phyloP scores from a whole-genome alignment of 768 basidiomycete species.

The Tylopilus intermedius region DNA sequence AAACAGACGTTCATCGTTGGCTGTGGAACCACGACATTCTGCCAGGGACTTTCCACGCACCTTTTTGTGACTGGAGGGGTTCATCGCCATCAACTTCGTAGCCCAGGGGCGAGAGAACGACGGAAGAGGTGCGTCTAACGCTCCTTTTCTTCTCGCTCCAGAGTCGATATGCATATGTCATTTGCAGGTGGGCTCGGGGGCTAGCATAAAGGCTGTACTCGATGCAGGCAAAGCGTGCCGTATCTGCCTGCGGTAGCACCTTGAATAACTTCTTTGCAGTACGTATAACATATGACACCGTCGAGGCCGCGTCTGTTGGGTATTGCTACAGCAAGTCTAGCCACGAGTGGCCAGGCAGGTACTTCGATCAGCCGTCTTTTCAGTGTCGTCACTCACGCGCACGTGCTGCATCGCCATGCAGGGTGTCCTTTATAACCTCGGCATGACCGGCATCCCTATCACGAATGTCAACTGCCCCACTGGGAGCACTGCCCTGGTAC shows the following conservation, averaged over 20 bases:
- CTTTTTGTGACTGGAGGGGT: neutral
- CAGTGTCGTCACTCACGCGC: neutral
- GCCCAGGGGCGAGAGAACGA: constrained; percentile 61
- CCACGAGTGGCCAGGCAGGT: constrained; percentile 59
- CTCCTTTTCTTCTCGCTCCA: neutral
- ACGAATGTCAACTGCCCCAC: constrained; percentile 82
- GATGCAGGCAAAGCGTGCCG: constrained; percentile 55
- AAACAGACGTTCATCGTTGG: constrained; percentile 58
- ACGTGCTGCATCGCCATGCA: constrained; percentile 23
- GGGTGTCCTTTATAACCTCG: constrained; percentile 75
- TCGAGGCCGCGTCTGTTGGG: constrained; percentile 69
- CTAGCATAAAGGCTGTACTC: constrained; percentile 76
- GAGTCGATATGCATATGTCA: neutral
- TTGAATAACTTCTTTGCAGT: constrained; percentile 31
- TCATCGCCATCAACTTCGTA: constrained; percentile 20
- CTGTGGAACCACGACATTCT: constrained; percentile 72
- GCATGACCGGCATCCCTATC: constrained; percentile 76
- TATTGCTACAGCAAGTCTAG: constrained; percentile 71
- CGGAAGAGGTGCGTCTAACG: constrained; percentile 50
- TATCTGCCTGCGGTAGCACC: constrained; percentile 7
- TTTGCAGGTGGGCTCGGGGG: constrained; percentile 39
- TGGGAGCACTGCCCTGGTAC: constrained; percentile 68
- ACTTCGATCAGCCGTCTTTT: neutral
- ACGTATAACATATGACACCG: constrained; percentile 67
- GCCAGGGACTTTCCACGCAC: constrained; percentile 46